Percentiles rank a stretch among this genome's conserved stretches.
Evolutionary conservation across 257 asterid species (phyloP).

Genomic region (Nicotiana paniculata): DNA sequence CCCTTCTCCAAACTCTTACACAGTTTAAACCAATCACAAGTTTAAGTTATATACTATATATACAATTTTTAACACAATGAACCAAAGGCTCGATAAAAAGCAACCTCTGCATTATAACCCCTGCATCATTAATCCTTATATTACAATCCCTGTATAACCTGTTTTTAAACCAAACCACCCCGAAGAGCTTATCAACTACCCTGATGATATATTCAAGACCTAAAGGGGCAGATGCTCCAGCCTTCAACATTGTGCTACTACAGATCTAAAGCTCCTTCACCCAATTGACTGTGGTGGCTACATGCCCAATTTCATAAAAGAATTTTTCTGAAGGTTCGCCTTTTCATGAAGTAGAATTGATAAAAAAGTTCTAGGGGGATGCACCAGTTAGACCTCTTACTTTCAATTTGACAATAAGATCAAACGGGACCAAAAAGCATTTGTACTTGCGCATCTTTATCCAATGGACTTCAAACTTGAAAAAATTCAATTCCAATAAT

Average conservation of each 20-base stretch:
- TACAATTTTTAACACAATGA: not conserved
- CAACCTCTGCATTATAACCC: too few species aligned
- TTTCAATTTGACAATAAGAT: not conserved
- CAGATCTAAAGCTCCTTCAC: not conserved
- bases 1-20: too few species aligned
- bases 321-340: not conserved
- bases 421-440: not conserved
- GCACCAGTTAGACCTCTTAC: not conserved
- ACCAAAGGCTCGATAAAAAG: too few species aligned
- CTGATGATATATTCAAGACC: constrained; percentile 1
- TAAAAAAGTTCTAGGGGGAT: not conserved
- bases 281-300: not conserved
- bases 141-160: too few species aligned
- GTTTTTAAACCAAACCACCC: too few species aligned
- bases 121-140: too few species aligned
- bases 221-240: not conserved
- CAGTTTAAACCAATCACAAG: too few species aligned
- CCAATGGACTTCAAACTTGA: not conserved
- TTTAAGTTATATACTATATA: too few species aligned
- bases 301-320: not conserved
- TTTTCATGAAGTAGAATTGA: not conserved
- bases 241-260: not conserved
- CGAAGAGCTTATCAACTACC: not conserved
- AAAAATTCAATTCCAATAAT: not conserved
- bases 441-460: not conserved